Conservation (phyloP, 371 early-diverging fungal species). For the Rhizopus microsporus region DNA sequence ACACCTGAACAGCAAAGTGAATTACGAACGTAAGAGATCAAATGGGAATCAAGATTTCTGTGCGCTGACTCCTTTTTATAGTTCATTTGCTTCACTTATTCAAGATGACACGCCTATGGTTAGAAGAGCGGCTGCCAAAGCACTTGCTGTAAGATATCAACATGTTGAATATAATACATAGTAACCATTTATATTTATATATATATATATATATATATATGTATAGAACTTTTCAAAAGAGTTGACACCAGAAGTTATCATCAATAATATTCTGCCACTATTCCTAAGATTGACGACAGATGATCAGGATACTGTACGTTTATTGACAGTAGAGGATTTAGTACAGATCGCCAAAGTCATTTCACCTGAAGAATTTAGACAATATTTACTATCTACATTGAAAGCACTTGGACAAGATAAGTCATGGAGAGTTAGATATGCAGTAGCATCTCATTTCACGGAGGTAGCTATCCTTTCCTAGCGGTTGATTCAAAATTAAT, state of each 20-base stretch:
- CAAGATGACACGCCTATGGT: slow-evolving; percentile 99
- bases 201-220: neutral
- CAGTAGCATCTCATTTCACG: slow-evolving; percentile 95
- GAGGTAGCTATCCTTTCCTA: slow-evolving; percentile 51
- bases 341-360: slow-evolving; percentile 86
- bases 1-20: slow-evolving; percentile 79
- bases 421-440: slow-evolving; percentile 97
- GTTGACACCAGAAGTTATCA: slow-evolving; percentile 70
- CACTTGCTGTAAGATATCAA: slow-evolving; percentile 76
- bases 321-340: slow-evolving; percentile 91
- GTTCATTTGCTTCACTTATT: slow-evolving; percentile 77
- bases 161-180: slow-evolving; percentile 69
- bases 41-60: neutral
- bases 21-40: slow-evolving; percentile 67
- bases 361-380: slow-evolving; percentile 75
- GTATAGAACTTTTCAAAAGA: slow-evolving; percentile 27
- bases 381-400: slow-evolving; percentile 72
- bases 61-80: slow-evolving; percentile 17
- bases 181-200: neutral
- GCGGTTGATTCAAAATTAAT: neutral
- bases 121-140: slow-evolving; percentile 90
- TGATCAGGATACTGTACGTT: slow-evolving; percentile 96
- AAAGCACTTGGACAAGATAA: slow-evolving; percentile 84
- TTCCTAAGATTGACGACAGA: slow-evolving; percentile 81
- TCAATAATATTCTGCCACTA: slow-evolving; percentile 68